Conservation (phyloP, 306 rosid genomes). For the Hippophae gyantsensis region DNA sequence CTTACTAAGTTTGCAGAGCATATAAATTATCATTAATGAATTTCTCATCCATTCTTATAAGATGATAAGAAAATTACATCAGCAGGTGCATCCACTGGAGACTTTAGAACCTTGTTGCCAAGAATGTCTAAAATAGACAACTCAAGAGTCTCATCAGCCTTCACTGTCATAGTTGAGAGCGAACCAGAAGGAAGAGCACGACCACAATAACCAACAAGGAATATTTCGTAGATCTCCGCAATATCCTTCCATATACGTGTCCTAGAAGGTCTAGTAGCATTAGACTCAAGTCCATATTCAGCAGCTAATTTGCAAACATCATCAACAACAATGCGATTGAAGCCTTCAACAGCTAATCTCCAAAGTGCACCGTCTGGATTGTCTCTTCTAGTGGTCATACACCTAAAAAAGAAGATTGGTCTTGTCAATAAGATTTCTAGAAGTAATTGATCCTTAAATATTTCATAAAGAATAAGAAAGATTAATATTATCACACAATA, state of each 20-base stretch:
- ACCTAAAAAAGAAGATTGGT: slow-evolving; percentile 39
- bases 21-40: too few species aligned
- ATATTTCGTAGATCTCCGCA: slow-evolving; percentile 84
- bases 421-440: slow-evolving; percentile 9
- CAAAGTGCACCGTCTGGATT: slow-evolving; percentile 80
- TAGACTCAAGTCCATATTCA: slow-evolving; percentile 32
- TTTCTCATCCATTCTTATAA: not conserved
- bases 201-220: slow-evolving; percentile 94
- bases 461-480: too few species aligned
- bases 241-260: slow-evolving; percentile 91
- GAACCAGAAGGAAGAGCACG: slow-evolving; percentile 83
- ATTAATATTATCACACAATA: too few species aligned
- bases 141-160: slow-evolving; percentile 83
- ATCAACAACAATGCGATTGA: slow-evolving; percentile 59
- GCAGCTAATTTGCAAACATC: slow-evolving; percentile 34
- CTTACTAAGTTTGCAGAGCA: too few species aligned
- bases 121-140: slow-evolving; percentile 62
- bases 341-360: slow-evolving; percentile 80
- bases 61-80: slow-evolving; percentile 49
- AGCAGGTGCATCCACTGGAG: slow-evolving; percentile 59
- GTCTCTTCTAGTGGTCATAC: slow-evolving; percentile 96
- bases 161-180: slow-evolving; percentile 47
- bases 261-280: slow-evolving; percentile 57
- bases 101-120: slow-evolving; percentile 70
- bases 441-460: slow-evolving; percentile 1